These are phyloP conservation scores for Suhomyces anneliseae DNA, from an alignment of 1,139 yeast genomes.

Conservation along the genomic window DNA sequence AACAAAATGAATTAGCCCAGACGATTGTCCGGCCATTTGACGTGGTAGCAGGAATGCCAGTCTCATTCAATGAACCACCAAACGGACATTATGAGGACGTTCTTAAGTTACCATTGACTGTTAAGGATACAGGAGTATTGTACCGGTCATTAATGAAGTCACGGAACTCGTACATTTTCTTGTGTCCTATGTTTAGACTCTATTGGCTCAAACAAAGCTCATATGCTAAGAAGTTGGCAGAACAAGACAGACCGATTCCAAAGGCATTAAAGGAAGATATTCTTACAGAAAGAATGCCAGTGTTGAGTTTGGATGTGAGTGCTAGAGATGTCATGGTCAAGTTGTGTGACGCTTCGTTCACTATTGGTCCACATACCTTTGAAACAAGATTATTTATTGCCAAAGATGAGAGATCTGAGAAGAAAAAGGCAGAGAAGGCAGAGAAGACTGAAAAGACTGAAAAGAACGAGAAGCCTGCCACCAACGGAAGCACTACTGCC, in stretches of 20 bases:
- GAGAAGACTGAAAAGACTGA: no score
- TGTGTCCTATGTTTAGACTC: slow-evolving; percentile 69
- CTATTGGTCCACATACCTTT: slow-evolving; percentile 81
- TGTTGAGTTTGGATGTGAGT: slow-evolving; percentile 48
- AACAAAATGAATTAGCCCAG: slow-evolving; percentile 43
- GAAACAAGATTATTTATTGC: slow-evolving; percentile 77
- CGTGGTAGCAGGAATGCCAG: slow-evolving; percentile 68
- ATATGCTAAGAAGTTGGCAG: slow-evolving; percentile 43
- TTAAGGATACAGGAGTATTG: slow-evolving; percentile 71
- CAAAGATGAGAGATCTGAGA: slow-evolving; percentile 62
- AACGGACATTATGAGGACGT: slow-evolving; percentile 48
- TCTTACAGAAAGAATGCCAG: slow-evolving; percentile 36
- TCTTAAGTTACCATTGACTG: slow-evolving; percentile 64
- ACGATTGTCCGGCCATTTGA: slow-evolving; percentile 63
- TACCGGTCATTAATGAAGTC: slow-evolving; percentile 76
- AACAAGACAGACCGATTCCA: slow-evolving; percentile 32
- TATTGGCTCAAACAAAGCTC: slow-evolving; percentile 74
- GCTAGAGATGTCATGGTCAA: slow-evolving; percentile 89
- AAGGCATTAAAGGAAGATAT: slow-evolving; percentile 26
- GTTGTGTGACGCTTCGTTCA: slow-evolving; percentile 70
- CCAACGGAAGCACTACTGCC: no score
- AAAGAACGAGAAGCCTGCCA: no score
- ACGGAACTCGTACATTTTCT: slow-evolving; percentile 68
- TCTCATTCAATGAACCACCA: slow-evolving; percentile 63
- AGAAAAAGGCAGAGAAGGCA: slow-evolving; percentile 13